A percentile compares a stretch with the other conserved stretches of the same genome.
phyloP scores from a whole-genome alignment of 2,329 filamentous ascomycete species.

The Clarireedia homoeocarpa region DNA sequence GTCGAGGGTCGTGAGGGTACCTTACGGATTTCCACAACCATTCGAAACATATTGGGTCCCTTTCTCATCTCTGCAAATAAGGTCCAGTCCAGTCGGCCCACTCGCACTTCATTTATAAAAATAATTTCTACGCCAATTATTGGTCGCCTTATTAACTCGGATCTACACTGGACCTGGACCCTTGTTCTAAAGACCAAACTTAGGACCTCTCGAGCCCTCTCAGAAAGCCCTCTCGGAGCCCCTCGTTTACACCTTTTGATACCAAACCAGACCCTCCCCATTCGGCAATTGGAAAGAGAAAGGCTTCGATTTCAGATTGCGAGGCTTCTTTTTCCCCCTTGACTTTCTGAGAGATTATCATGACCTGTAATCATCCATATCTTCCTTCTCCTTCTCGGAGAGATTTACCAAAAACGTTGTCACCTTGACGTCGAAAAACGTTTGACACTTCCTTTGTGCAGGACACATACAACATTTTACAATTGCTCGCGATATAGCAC shows the following conservation, averaged over 20 bases:
- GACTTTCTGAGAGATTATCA: constrained; percentile 25
- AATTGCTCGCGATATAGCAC: constrained; percentile 3
- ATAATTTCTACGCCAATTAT: constrained; percentile 3
- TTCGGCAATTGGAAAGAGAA: constrained; percentile 7
- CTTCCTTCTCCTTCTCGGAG: constrained; percentile 29
- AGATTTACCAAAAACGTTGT: constrained; percentile 27
- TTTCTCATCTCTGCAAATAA: not conserved
- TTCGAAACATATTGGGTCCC: constrained; percentile 3
- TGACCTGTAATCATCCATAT: constrained; percentile 29
- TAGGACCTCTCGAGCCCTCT: constrained; percentile 2
- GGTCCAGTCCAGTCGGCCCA: constrained; percentile 3
- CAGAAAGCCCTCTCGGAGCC: constrained; percentile 1
- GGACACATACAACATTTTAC: not conserved
- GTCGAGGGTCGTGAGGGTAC: not conserved
- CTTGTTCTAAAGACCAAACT: not conserved
- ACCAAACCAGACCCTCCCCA: not conserved
- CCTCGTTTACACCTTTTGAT: constrained; percentile 4
- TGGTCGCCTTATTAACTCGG: constrained; percentile 15
- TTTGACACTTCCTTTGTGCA: not conserved
- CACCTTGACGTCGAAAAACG: constrained; percentile 24
- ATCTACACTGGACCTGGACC: constrained; percentile 6
- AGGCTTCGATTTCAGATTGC: constrained; percentile 17
- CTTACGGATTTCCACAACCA: not conserved
- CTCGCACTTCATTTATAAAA: constrained; percentile 1
- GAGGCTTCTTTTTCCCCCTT: constrained; percentile 20